Percentiles rank a stretch among this genome's conserved stretches.
These are phyloP conservation scores for Domatiomyces catenatus DNA, from an alignment of 2,329 filamentous ascomycete genomes.

Conservation along the genomic window DNA sequence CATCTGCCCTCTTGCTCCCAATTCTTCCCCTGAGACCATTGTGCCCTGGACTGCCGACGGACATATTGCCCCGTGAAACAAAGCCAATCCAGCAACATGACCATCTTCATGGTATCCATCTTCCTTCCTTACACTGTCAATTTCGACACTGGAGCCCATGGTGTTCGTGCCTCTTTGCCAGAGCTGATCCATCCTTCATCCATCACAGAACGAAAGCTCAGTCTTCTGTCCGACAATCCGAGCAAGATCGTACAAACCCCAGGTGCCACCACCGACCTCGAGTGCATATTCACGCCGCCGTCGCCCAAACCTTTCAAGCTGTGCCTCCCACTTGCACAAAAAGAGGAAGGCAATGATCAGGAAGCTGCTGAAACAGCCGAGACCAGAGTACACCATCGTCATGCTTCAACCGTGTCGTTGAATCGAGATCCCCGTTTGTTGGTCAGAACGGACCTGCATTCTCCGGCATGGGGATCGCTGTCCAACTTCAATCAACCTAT, in stretches of 20 bases:
- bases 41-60: not conserved
- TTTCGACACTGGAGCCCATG: constrained; percentile 46
- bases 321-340: constrained; percentile 21
- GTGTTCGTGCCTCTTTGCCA: constrained; percentile 2
- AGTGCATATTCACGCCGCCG: constrained; percentile 25
- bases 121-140: constrained; percentile 87
- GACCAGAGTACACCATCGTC: not conserved
- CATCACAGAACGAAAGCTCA: constrained; percentile 1
- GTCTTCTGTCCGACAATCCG: not conserved
- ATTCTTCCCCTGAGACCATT: not conserved
- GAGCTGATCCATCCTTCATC: constrained; percentile 1
- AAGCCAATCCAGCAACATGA: constrained; percentile 30
- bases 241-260: constrained; percentile 21
- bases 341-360: constrained; percentile 35
- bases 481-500: constrained; percentile 60
- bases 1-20: not conserved
- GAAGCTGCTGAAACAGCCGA: constrained; percentile 26
- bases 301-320: constrained; percentile 6
- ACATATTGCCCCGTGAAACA: not conserved
- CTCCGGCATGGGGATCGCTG: constrained; percentile 57
- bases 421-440: constrained; percentile 32
- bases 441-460: constrained; percentile 58
- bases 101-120: constrained; percentile 45
- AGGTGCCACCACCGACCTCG: constrained; percentile 28
- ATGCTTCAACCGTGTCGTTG: constrained; percentile 12